Percentiles rank a stretch among this genome's conserved stretches.
Evolutionary conservation across 352 stramenopile species (phyloP).

Genomic region (Elongisporangium prolatum): DNA sequence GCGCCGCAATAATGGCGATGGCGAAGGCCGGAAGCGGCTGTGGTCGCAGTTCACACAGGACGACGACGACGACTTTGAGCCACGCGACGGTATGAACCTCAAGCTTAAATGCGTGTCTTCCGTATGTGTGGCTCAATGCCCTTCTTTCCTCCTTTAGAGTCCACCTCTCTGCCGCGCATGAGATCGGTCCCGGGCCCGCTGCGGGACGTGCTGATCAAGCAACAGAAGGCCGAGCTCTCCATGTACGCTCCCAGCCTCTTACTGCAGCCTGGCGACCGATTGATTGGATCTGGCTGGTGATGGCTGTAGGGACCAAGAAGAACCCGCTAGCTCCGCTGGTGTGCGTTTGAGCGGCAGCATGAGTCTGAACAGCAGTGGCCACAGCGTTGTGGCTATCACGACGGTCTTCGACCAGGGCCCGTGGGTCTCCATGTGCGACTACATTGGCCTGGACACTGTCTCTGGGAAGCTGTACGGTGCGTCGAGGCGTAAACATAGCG

Average conservation of each 20-base stretch:
- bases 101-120: too few species aligned
- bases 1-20: not conserved
- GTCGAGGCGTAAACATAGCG: not conserved
- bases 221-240: conserved; percentile 5
- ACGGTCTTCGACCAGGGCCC: conserved; percentile 76
- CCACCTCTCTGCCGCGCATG: not conserved
- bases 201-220: conserved; percentile 76
- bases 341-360: not conserved
- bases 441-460: conserved; percentile 34
- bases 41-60: not conserved
- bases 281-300: not conserved
- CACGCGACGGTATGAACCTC: not conserved
- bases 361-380: not conserved
- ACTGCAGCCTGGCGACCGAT: not conserved
- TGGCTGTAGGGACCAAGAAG: not conserved
- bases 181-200: conserved; percentile 47
- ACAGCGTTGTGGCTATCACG: conserved; percentile 26
- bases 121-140: too few species aligned
- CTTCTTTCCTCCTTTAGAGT: not conserved
- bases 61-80: not conserved
- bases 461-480: conserved; percentile 67
- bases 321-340: not conserved
- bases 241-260: not conserved
- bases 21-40: not conserved
- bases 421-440: conserved; percentile 81